Percentiles rank a stretch among this genome's conserved stretches.
Evolutionary conservation across 1,284 basidiomycete genomes (phyloP).

Genomic region (Boletellus dicymbophilus): DNA sequence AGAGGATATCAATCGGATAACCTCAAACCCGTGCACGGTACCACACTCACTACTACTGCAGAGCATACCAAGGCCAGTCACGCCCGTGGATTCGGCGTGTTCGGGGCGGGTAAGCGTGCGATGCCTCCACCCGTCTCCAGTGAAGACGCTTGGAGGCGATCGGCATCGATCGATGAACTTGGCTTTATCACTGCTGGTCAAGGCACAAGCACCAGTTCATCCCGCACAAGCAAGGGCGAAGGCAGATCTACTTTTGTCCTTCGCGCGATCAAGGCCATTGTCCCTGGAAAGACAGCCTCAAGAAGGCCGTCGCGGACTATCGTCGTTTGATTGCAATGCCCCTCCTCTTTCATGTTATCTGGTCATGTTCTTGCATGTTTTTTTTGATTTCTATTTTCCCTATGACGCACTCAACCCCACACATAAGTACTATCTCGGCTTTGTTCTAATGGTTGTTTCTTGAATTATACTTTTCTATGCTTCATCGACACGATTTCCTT

Average conservation of each 20-base stretch:
- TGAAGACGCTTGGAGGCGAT: conserved; percentile 47
- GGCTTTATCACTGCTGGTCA: conserved; percentile 44
- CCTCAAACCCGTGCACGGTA: conserved; percentile 36
- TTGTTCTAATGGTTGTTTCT: conserved; percentile 15
- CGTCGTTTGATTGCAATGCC: conserved; percentile 24
- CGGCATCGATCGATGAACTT: conserved; percentile 54
- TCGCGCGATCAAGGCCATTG: conserved; percentile 68
- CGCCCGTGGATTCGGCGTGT: conserved; percentile 48
- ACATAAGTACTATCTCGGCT: conserved; percentile 1
- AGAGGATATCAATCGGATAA: conserved; percentile 75
- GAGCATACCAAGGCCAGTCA: conserved; percentile 30
- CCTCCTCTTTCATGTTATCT: no score
- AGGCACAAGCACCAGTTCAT: conserved; percentile 20
- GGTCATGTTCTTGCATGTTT: background rate
- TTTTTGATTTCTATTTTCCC: background rate
- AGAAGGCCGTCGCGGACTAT: conserved; percentile 44
- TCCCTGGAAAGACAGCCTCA: conserved; percentile 53
- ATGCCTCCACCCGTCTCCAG: conserved; percentile 72
- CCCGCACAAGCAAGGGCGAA: conserved; percentile 43
- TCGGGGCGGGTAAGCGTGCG: conserved; percentile 49
- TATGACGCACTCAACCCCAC: background rate
- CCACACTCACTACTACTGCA: conserved; percentile 3
- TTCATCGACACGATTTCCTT: conserved; percentile 7
- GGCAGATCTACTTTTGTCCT: conserved; percentile 54
- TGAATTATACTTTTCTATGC: conserved; percentile 18